These are phyloP conservation scores for Colletotrichum phormii DNA, from an alignment of 2,329 filamentous ascomycete genomes.

Conservation along the genomic window DNA sequence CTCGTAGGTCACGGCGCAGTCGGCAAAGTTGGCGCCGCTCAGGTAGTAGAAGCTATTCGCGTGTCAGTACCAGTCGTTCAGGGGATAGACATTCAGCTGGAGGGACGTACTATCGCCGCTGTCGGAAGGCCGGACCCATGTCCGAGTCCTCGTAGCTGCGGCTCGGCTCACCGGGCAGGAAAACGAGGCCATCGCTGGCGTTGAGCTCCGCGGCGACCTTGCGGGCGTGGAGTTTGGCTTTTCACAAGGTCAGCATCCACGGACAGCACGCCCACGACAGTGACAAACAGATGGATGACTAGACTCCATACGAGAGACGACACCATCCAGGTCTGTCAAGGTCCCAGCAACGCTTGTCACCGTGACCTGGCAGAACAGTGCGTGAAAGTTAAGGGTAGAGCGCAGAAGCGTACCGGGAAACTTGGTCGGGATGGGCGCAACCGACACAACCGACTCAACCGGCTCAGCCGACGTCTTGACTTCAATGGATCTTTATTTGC, in stretches of 20 bases:
- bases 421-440: conserved; percentile 41
- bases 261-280: background rate
- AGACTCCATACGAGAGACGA: too few relatives aligned
- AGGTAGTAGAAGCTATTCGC: conserved; percentile 68
- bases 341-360: background rate
- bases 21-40: conserved; percentile 64
- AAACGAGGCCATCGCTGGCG: conserved; percentile 63
- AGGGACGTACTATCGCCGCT: conserved; percentile 67
- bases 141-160: conserved; percentile 69
- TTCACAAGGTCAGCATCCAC: background rate
- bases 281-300: too few relatives aligned
- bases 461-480: conserved; percentile 42
- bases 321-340: background rate
- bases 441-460: conserved; percentile 20
- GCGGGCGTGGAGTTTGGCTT: conserved; percentile 68
- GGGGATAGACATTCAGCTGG: background rate
- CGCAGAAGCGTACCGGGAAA: conserved; percentile 49
- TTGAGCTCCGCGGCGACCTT: conserved; percentile 66
- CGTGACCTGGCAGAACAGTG: background rate
- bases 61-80: conserved; percentile 19
- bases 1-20: conserved; percentile 68
- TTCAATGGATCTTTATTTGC: conserved; percentile 49
- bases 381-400: background rate
- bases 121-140: conserved; percentile 65
- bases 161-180: conserved; percentile 64